Base-by-base conservation (phyloP, 495 filamentous ascomycete genomes). In the Copromyces sp. region DNA sequence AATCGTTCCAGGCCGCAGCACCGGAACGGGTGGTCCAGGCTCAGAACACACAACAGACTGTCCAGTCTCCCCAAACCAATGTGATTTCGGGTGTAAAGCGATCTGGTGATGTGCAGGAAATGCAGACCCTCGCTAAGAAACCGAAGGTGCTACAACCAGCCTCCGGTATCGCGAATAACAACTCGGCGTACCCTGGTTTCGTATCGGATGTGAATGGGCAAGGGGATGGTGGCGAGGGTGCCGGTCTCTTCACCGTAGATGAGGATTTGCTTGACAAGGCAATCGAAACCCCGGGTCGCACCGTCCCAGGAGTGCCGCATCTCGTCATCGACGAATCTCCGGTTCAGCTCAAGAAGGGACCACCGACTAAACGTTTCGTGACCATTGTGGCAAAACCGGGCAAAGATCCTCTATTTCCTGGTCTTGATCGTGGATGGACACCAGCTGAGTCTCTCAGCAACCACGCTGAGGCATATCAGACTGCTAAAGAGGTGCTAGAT, bases 321-420 rank as follows among this genome's bases (percentile, higher is more conserved):
- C 73, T 81, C 40, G 75, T 75, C 9, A 69, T 81, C 17, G 77
- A 73, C 1, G 69, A 73, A 0, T 70, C 71, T 1, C 75, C 77
- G 0, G 76, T 76, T 8, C 77, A 76, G 70, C 71, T 81, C 9
- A 75, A 77, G 44, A 76, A 74, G 72, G 74, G 73, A 0, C 70
- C 78, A 20, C 80, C 78, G 5, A 78, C 77, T 0, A 81, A 78
- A 70, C 73, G 80, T 65, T 81, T 79, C 61, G 78, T 80, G 7
- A 44, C 74, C 1, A 70, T 80, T 4, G 11, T 75, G 9, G 65
- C 77, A 4, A 81, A 76, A 69, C 75, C 75, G 8, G 77, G 72
- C 9, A 73, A 75, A 32, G 70, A 71, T 17, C 77, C 80, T 29
- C 61, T 81, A 40, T 80, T 80, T 72, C 70, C 78, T 9, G 69